Evolutionary conservation across 2,329 filamentous ascomycete genomes (phyloP).

Genomic region (Grosmannia serpens): DNA sequence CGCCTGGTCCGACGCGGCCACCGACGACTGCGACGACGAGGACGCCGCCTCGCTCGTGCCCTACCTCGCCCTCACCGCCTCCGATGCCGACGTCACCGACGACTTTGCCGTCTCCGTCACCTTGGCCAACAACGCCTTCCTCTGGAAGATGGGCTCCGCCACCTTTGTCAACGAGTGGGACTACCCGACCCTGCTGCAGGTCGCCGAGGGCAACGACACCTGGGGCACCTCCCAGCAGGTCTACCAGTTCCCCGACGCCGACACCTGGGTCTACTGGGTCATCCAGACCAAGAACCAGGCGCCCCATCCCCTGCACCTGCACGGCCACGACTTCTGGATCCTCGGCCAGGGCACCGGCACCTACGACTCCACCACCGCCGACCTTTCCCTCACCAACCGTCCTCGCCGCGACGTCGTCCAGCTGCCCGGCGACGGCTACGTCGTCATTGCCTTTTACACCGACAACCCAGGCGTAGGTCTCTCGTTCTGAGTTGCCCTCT

Average conservation of each 20-base stretch:
- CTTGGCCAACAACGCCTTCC: slow-evolving; percentile 6
- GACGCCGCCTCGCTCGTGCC: slow-evolving; percentile 15
- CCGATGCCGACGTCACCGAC: slow-evolving; percentile 1
- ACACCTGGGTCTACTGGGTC: slow-evolving; percentile 11
- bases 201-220: slow-evolving; percentile 7
- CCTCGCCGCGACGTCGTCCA: slow-evolving; percentile 31
- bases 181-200: slow-evolving; percentile 10
- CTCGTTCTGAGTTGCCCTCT: background rate
- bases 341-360: slow-evolving; percentile 17
- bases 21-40: slow-evolving; percentile 16
- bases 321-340: slow-evolving; percentile 31
- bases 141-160: slow-evolving; percentile 16
- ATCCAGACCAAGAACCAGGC: slow-evolving; percentile 5
- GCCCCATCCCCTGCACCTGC: slow-evolving; percentile 30
- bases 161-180: slow-evolving; percentile 16
- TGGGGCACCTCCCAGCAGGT: slow-evolving; percentile 8
- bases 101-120: slow-evolving; percentile 4
- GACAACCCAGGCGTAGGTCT: slow-evolving; percentile 31
- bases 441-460: slow-evolving; percentile 33
- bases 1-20: slow-evolving; percentile 3
- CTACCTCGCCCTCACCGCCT: slow-evolving; percentile 12
- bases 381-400: slow-evolving; percentile 24
- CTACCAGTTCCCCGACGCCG: slow-evolving; percentile 3
- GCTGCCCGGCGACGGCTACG: slow-evolving; percentile 27
- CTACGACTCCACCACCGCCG: slow-evolving; percentile 7